Percentiles rank a stretch among this genome's conserved stretches.
Evolutionary conservation across 768 basidiomycete species (phyloP).

Genomic region (Suillus brevipes): DNA sequence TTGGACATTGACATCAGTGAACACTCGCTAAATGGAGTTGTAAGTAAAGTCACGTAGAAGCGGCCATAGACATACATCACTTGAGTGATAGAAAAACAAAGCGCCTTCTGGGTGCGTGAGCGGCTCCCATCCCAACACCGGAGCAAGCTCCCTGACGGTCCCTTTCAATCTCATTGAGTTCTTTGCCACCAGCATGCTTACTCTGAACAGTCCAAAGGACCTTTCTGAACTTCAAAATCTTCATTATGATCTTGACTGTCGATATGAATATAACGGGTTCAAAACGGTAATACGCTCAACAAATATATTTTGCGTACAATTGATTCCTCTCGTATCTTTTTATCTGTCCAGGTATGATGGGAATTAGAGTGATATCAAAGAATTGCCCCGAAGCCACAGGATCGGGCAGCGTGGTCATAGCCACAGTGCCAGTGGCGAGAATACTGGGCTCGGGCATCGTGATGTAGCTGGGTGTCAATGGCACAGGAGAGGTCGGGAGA

Average conservation of each 20-base stretch:
- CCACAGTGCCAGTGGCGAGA: no score
- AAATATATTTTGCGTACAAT: background rate
- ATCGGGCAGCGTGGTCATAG: background rate
- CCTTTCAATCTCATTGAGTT: background rate
- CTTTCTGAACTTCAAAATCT: background rate
- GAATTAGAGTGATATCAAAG: background rate
- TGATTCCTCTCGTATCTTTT: background rate
- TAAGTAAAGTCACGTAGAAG: background rate
- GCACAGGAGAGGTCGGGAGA: background rate
- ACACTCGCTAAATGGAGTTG: slow-evolving; percentile 36
- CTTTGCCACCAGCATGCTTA: background rate
- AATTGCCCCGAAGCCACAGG: background rate
- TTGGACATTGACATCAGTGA: slow-evolving; percentile 29
- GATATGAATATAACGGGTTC: background rate
- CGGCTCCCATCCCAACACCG: slow-evolving; percentile 36
- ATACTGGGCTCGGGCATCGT: background rate
- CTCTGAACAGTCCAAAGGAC: slow-evolving; percentile 1
- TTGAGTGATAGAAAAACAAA: slow-evolving; percentile 48
- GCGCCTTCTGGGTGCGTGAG: slow-evolving; percentile 55
- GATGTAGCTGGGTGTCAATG: background rate
- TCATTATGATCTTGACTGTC: background rate
- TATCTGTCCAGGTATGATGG: background rate
- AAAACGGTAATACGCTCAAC: background rate
- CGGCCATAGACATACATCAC: slow-evolving; percentile 34
- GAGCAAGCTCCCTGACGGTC: background rate